Evolutionary conservation across 2,329 filamentous ascomycete species (phyloP).

Genomic region (Cryphonectria nitschkei): DNA sequence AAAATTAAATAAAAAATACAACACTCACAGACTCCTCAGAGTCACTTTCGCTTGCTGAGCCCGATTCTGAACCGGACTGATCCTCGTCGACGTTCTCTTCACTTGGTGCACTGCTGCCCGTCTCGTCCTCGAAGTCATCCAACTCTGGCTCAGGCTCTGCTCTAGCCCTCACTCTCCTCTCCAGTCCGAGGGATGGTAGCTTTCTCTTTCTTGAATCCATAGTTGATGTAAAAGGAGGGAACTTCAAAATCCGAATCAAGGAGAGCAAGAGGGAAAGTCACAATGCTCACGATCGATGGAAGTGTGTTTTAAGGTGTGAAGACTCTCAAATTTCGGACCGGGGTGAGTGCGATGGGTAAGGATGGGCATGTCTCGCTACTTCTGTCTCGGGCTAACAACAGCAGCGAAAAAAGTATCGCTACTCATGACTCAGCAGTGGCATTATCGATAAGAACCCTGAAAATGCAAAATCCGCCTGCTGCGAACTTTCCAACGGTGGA

Average conservation of each 20-base stretch:
- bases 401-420: background rate
- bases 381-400: too few relatives aligned
- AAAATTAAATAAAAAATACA: too few relatives aligned
- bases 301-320: background rate
- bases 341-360: background rate
- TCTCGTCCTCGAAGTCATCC: slow-evolving; percentile 41
- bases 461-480: slow-evolving; percentile 6
- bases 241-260: background rate
- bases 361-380: slow-evolving; percentile 21
- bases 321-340: slow-evolving; percentile 10
- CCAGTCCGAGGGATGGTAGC: slow-evolving; percentile 40
- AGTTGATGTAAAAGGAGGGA: background rate
- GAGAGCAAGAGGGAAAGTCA: background rate
- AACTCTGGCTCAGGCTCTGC: slow-evolving; percentile 49
- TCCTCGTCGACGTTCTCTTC: slow-evolving; percentile 32
- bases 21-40: slow-evolving; percentile 16
- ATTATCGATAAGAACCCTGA: slow-evolving; percentile 27
- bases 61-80: slow-evolving; percentile 15
- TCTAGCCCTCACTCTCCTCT: slow-evolving; percentile 49
- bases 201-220: slow-evolving; percentile 50
- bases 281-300: background rate
- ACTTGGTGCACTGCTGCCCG: slow-evolving; percentile 31
- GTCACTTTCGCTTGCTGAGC: slow-evolving; percentile 9
- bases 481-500: background rate
- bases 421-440: background rate